Conservation (phyloP, 2,329 filamentous ascomycete genomes). For the Stachybotrys chartarum region DNA sequence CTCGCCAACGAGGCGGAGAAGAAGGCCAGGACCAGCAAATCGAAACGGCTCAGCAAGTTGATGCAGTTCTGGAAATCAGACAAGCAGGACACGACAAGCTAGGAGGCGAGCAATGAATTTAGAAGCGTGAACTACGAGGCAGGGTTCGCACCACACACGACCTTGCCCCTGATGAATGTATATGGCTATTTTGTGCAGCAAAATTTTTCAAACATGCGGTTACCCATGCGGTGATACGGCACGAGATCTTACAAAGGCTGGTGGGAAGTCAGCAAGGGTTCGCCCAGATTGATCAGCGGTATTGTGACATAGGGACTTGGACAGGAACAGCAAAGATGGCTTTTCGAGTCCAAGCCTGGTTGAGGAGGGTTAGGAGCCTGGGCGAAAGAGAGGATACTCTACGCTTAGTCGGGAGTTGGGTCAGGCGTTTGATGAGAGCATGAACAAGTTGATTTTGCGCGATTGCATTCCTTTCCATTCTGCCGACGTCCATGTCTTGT, state of each 20-base stretch:
- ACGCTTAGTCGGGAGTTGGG: conserved; percentile 10
- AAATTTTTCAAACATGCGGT: conserved; percentile 11
- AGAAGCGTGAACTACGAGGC: not conserved
- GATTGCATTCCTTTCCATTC: not conserved
- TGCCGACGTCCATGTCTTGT: not conserved
- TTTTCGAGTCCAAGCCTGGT: not conserved
- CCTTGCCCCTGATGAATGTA: conserved; percentile 20
- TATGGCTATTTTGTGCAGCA: conserved; percentile 29
- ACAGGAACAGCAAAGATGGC: not conserved
- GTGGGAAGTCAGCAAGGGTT: conserved; percentile 1
- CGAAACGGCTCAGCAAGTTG: conserved; percentile 64
- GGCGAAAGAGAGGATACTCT: conserved; percentile 2
- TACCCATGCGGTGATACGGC: not conserved
- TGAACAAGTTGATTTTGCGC: conserved; percentile 28
- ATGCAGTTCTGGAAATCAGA: conserved; percentile 73
- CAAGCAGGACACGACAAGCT: conserved; percentile 27
- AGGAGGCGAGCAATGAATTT: conserved; percentile 1
- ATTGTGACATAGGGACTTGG: not conserved
- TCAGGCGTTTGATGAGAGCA: conserved; percentile 28
- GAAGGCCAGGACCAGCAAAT: conserved; percentile 53
- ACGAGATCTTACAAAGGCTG: conserved; percentile 5
- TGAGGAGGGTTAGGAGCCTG: not conserved
- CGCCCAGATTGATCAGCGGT: conserved; percentile 1
- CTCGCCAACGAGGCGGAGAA: conserved; percentile 47
- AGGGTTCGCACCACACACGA: not conserved